Percentiles rank a stretch among this genome's conserved stretches.
Conservation (phyloP, 495 filamentous ascomycete species). For the Penicillium canariense region DNA sequence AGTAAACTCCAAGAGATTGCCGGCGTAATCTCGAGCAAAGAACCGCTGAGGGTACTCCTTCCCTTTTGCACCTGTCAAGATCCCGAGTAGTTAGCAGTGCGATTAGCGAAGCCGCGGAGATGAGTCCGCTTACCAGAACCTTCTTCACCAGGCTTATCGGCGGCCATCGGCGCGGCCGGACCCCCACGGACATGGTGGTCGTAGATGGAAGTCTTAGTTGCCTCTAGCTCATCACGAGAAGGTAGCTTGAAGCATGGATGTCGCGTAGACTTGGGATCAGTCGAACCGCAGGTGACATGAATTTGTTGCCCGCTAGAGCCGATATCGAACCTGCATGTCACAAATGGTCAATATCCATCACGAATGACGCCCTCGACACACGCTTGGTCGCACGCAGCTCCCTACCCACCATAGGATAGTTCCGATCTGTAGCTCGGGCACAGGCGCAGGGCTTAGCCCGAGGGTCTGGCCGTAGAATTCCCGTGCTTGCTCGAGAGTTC, state of each 20-base stretch:
- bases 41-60: conserved; percentile 59
- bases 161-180: conserved; percentile 47
- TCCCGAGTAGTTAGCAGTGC: neutral
- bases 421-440: conserved; percentile 49
- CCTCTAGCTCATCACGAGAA: conserved; percentile 42
- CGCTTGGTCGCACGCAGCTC: neutral
- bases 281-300: conserved; percentile 53
- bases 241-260: conserved; percentile 59
- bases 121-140: conserved; percentile 41
- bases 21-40: conserved; percentile 63
- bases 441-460: conserved; percentile 46
- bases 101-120: neutral
- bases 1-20: conserved; percentile 61
- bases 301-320: conserved; percentile 56
- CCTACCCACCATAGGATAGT: conserved; percentile 47
- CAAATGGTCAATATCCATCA: neutral
- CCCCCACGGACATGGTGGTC: conserved; percentile 51
- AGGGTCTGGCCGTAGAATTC: conserved; percentile 58
- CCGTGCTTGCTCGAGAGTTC: conserved; percentile 50
- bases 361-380: neutral
- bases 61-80: conserved; percentile 44
- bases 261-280: conserved; percentile 42
- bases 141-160: conserved; percentile 53
- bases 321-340: conserved; percentile 51
- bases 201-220: conserved; percentile 50